A percentile compares a stretch with the other conserved stretches of the same genome.
Conservation (phyloP, 2,329 filamentous ascomycete species). For the Aureobasidium zeae region DNA sequence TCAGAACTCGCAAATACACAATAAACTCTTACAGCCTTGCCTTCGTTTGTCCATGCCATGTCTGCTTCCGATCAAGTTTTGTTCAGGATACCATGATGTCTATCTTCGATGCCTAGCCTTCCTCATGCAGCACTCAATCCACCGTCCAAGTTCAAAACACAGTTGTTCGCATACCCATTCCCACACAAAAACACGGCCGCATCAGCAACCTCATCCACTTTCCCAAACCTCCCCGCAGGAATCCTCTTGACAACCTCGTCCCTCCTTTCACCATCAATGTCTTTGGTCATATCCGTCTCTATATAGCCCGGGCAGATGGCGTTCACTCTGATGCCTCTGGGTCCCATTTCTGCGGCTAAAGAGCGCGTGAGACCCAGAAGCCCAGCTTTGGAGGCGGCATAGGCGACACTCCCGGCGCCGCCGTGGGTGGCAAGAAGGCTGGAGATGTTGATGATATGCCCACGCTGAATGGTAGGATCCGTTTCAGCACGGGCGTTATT, state of each 20-base stretch:
- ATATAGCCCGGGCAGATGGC: conserved; percentile 21
- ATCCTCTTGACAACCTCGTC: conserved; percentile 32
- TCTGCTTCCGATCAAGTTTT: too few species aligned
- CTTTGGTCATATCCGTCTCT: conserved; percentile 28
- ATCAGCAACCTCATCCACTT: conserved; percentile 41
- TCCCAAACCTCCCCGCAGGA: conserved; percentile 36
- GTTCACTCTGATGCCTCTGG: conserved; percentile 61
- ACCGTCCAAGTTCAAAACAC: conserved; percentile 75
- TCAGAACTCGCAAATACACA: too few species aligned
- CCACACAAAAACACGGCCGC: conserved; percentile 44
- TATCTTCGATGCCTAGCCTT: too few species aligned
- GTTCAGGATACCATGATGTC: too few species aligned
- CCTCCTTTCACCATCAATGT: conserved; percentile 38
- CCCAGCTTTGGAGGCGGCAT: conserved; percentile 29
- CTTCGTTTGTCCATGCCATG: too few species aligned
- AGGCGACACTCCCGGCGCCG: conserved; percentile 51
- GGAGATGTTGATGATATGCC: conserved; percentile 65
- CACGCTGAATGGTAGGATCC: conserved; percentile 36
- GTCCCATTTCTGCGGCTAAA: conserved; percentile 29
- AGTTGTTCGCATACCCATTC: conserved; percentile 80
- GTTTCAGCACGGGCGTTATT: too few species aligned
- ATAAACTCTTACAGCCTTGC: too few species aligned
- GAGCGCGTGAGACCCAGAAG: conserved; percentile 19
- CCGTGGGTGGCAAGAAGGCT: conserved; percentile 64
- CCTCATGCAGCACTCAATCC: conserved; percentile 61